phyloP scores from a whole-genome alignment of 73 alveolate genomes.

The Paramecium sexaurelia region DNA sequence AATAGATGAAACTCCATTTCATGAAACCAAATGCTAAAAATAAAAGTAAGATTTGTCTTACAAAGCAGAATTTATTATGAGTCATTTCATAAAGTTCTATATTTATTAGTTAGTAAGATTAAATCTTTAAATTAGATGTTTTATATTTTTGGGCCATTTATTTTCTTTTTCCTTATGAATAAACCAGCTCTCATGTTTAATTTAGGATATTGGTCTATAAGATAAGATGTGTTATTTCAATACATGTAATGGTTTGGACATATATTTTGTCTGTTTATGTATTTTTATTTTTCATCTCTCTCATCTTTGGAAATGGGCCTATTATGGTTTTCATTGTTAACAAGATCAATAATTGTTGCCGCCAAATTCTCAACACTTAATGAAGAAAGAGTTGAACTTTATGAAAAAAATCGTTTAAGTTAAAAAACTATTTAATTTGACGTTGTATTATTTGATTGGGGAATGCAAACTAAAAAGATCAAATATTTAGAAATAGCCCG shows the following conservation, averaged over 20 bases:
- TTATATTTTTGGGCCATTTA: slow-evolving; percentile 26
- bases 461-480: not conserved
- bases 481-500: not conserved
- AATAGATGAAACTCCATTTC: slow-evolving; percentile 34
- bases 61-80: not conserved
- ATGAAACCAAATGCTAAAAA: slow-evolving; percentile 43
- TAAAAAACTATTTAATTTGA: not conserved
- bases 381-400: not conserved
- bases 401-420: not conserved
- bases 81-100: not conserved
- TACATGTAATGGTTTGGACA: not conserved
- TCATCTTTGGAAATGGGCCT: not conserved
- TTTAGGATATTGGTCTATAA: slow-evolving; percentile 36
- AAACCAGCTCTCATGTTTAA: not conserved
- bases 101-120: not conserved
- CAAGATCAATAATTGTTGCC: slow-evolving; percentile 23
- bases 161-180: not conserved
- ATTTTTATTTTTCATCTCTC: not conserved
- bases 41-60: slow-evolving; percentile 7
- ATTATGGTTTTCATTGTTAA: slow-evolving; percentile 7
- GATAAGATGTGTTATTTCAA: not conserved
- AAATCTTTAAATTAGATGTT: not conserved
- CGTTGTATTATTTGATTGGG: slow-evolving; percentile 37
- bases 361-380: not conserved
- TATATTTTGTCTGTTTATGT: not conserved